phyloP scores from a whole-genome alignment of 2,329 filamentous ascomycete genomes.

The Monilinia fructigena region DNA sequence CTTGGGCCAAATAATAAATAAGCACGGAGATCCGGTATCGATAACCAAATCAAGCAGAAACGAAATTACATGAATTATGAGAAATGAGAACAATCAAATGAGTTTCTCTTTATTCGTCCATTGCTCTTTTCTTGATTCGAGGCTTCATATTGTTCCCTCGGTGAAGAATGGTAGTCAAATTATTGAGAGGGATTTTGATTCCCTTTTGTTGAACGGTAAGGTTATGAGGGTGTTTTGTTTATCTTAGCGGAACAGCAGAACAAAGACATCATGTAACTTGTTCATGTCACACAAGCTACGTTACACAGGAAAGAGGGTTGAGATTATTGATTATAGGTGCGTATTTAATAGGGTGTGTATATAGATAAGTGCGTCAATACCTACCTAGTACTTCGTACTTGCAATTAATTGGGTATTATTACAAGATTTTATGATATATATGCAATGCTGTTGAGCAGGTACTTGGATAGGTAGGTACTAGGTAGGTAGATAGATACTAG shows the following conservation, averaged over 20 bases:
- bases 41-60: slow-evolving; percentile 6
- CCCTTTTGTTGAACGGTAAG: neutral
- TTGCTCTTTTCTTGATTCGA: neutral
- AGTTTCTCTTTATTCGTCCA: slow-evolving; percentile 12
- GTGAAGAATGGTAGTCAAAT: neutral
- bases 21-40: slow-evolving; percentile 13
- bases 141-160: slow-evolving; percentile 10
- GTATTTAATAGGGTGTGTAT: too few relatives aligned
- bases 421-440: too few relatives aligned
- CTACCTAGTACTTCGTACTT: too few relatives aligned
- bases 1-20: neutral
- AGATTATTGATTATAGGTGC: too few relatives aligned
- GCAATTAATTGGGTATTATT: too few relatives aligned
- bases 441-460: too few relatives aligned
- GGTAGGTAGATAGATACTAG: too few relatives aligned
- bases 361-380: too few relatives aligned
- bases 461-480: too few relatives aligned
- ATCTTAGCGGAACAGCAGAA: neutral
- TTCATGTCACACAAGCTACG: too few relatives aligned
- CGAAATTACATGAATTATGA: slow-evolving; percentile 5
- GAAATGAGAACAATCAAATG: slow-evolving; percentile 14
- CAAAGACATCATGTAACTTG: neutral
- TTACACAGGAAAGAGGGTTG: too few relatives aligned
- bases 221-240: too few relatives aligned
- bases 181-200: neutral